Conservation (phyloP, 495 filamentous ascomycete genomes). For the Thermochaetoides thermophila region DNA sequence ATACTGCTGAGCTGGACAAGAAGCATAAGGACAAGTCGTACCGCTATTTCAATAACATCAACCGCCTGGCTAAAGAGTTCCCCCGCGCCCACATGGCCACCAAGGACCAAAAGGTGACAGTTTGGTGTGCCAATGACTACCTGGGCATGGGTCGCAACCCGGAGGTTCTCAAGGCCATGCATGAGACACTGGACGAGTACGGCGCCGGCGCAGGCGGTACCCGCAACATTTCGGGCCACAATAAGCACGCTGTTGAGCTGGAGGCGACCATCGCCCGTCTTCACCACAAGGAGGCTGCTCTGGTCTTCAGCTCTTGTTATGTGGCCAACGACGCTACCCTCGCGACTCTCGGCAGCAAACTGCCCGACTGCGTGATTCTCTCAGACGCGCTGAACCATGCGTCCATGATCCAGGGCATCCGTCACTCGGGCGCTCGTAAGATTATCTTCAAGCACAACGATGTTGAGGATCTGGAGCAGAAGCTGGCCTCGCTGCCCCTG, state of each 20-base stretch:
- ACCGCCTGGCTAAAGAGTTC: slow-evolving; percentile 90
- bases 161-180: slow-evolving; percentile 80
- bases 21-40: slow-evolving; percentile 99
- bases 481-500: slow-evolving; percentile 72
- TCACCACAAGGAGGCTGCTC: slow-evolving; percentile 74
- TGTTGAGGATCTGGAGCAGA: slow-evolving; percentile 71
- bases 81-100: slow-evolving; percentile 82
- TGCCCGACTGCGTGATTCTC: slow-evolving; percentile 90
- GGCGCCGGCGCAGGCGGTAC: slow-evolving; percentile 93
- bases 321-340: slow-evolving; percentile 97
- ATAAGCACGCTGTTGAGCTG: slow-evolving; percentile 77
- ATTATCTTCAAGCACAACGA: slow-evolving; percentile 99
- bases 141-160: slow-evolving; percentile 92
- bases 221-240: slow-evolving; percentile 94
- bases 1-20: slow-evolving; percentile 77
- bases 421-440: slow-evolving; percentile 90
- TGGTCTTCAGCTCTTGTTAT: slow-evolving; percentile 95
- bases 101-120: slow-evolving; percentile 78
- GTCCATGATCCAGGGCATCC: slow-evolving; percentile 98
- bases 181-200: slow-evolving; percentile 85
- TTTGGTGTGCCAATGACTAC: slow-evolving; percentile 99
- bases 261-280: slow-evolving; percentile 77
- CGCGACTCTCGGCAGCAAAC: slow-evolving; percentile 85
- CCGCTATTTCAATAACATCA: slow-evolving; percentile 99
- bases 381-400: slow-evolving; percentile 95